Conservation (phyloP, 768 basidiomycete genomes). For the Galerina marginata region DNA sequence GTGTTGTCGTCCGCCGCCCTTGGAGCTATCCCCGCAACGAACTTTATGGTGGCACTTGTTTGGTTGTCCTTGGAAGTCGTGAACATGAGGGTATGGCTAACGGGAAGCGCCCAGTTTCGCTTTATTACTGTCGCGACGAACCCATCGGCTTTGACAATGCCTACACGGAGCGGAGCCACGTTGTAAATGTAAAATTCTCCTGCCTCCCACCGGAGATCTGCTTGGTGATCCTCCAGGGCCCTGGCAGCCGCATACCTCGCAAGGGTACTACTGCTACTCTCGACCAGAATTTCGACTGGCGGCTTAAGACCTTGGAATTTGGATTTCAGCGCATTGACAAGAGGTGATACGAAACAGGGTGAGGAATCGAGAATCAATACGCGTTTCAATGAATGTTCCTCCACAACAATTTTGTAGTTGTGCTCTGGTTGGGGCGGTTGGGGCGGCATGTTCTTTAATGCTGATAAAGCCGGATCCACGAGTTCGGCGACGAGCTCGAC, state of each 20-base stretch:
- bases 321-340: not conserved
- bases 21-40: slow-evolving; percentile 8
- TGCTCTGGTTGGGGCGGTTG: not conserved
- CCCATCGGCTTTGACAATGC: slow-evolving; percentile 14
- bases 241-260: slow-evolving; percentile 2
- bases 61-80: slow-evolving; percentile 13
- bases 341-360: not conserved
- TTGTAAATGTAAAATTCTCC: slow-evolving; percentile 1
- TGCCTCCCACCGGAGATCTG: not conserved
- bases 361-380: not conserved
- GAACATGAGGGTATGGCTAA: slow-evolving; percentile 1
- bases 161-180: slow-evolving; percentile 8
- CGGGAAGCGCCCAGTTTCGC: slow-evolving; percentile 1
- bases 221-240: slow-evolving; percentile 1
- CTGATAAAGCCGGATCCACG: not conserved
- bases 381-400: not conserved
- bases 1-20: slow-evolving; percentile 1
- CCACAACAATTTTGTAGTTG: not conserved
- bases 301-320: not conserved
- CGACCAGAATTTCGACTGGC: not conserved
- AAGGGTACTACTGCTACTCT: not conserved
- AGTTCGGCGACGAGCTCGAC: not conserved
- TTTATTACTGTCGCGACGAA: slow-evolving; percentile 5
- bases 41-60: not conserved
- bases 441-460: not conserved